phyloP scores from a whole-genome alignment of 2,329 filamentous ascomycete species.

The Curvularia eragrostidis region DNA sequence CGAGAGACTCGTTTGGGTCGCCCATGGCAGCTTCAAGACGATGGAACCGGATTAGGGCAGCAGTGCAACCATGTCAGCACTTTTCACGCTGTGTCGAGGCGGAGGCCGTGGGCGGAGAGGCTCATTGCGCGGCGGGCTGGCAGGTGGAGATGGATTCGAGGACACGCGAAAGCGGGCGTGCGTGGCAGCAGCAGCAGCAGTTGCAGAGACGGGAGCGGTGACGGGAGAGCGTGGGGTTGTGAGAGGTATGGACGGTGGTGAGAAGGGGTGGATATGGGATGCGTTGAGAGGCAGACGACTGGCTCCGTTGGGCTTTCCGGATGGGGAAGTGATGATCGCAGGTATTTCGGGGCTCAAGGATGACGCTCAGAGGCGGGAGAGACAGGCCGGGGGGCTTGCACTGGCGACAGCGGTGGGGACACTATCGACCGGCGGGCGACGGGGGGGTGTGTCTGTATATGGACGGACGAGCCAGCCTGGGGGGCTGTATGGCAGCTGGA shows the following conservation, averaged over 20 bases:
- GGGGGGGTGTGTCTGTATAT: neutral
- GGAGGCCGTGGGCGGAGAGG: constrained; percentile 24
- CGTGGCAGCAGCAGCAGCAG: neutral
- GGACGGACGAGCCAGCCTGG: no score
- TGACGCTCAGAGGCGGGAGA: constrained; percentile 27
- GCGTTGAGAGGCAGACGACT: constrained; percentile 27
- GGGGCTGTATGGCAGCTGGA: no score
- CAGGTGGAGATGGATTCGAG: constrained; percentile 4
- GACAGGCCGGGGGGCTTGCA: constrained; percentile 18
- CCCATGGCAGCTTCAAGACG: constrained; percentile 40
- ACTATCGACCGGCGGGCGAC: constrained; percentile 7
- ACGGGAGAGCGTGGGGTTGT: no score
- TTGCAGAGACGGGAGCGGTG: no score
- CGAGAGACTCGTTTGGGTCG: constrained; percentile 35
- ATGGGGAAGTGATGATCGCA: constrained; percentile 21
- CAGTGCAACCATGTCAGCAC: constrained; percentile 44
- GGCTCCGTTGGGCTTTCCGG: constrained; percentile 23
- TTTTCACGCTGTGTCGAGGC: constrained; percentile 19
- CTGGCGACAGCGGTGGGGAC: constrained; percentile 16
- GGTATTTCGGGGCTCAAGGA: constrained; percentile 24
- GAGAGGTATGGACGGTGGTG: constrained; percentile 11
- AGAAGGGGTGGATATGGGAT: constrained; percentile 24
- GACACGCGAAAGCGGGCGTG: no score
- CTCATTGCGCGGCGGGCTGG: constrained; percentile 38
- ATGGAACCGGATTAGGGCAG: constrained; percentile 37